These are phyloP conservation scores for Collybiopsis luxurians DNA, from an alignment of 768 basidiomycete genomes.

Conservation along the genomic window DNA sequence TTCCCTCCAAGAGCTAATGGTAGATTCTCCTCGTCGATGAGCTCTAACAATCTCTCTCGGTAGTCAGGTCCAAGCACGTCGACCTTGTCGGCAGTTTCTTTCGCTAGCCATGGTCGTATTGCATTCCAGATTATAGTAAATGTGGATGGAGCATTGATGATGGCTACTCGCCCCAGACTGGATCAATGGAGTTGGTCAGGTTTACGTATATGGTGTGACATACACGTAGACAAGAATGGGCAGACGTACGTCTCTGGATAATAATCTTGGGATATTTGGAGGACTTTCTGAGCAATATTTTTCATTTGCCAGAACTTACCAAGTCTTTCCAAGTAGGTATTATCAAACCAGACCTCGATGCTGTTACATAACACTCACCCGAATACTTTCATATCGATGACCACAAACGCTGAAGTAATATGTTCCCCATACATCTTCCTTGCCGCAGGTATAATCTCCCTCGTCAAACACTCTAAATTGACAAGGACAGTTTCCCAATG, in stretches of 20 bases:
- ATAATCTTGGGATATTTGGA: constrained; percentile 78
- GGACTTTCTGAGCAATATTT: constrained; percentile 53
- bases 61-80: constrained; percentile 65
- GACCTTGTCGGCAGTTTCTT: constrained; percentile 69
- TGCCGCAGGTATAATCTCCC: constrained; percentile 68
- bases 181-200: background rate
- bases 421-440: constrained; percentile 49
- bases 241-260: constrained; percentile 69
- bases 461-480: constrained; percentile 59
- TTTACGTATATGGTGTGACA: no score
- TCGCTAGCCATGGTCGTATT: constrained; percentile 70
- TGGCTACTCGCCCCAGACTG: constrained; percentile 71
- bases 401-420: constrained; percentile 54
- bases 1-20: constrained; percentile 63
- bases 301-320: constrained; percentile 78
- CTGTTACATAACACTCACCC: constrained; percentile 39
- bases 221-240: background rate
- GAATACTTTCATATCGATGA: constrained; percentile 71
- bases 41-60: constrained; percentile 47
- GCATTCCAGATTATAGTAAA: constrained; percentile 72
- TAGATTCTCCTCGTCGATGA: constrained; percentile 63
- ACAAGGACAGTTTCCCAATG: constrained; percentile 66
- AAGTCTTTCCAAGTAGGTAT: constrained; percentile 37
- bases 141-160: constrained; percentile 70
- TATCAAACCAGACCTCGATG: background rate